Evolutionary conservation across 2,329 filamentous ascomycete species (phyloP).

Genomic region (Neocatenulostroma microsporum): DNA sequence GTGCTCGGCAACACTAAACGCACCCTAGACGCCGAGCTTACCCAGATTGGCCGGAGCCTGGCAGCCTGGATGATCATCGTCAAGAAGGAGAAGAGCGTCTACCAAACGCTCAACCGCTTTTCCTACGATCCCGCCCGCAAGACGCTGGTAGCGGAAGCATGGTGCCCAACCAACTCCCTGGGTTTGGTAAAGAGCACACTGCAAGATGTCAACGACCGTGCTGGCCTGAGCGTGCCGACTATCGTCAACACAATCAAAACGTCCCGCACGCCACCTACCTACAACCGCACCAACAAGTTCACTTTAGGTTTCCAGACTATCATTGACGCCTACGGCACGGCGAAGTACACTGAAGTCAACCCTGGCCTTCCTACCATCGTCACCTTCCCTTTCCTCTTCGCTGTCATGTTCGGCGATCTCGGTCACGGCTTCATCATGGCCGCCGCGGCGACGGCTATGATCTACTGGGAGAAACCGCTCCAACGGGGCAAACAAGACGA

Average conservation of each 20-base stretch:
- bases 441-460: constrained; percentile 77
- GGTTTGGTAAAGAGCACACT: constrained; percentile 84
- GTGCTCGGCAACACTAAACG: constrained; percentile 92
- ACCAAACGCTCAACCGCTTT: constrained; percentile 89
- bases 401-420: constrained; percentile 99
- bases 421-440: constrained; percentile 91
- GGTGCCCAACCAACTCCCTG: constrained; percentile 89
- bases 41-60: constrained; percentile 84
- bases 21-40: constrained; percentile 85
- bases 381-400: constrained; percentile 98
- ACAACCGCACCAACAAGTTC: constrained; percentile 97
- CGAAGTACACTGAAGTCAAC: constrained; percentile 96
- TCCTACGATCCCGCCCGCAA: constrained; percentile 94
- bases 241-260: constrained; percentile 98
- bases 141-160: constrained; percentile 94
- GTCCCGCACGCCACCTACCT: constrained; percentile 95
- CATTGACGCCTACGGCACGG: constrained; percentile 95
- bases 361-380: constrained; percentile 91
- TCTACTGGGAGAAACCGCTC: constrained; percentile 88
- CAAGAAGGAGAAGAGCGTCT: constrained; percentile 97
- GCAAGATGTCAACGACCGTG: constrained; percentile 92
- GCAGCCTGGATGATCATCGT: constrained; percentile 97
- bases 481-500: constrained; percentile 85
- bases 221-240: constrained; percentile 91
- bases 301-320: constrained; percentile 98